Evolutionary conservation across 345 rosid genomes (phyloP).

Genomic region (Laguncularia racemosa): DNA sequence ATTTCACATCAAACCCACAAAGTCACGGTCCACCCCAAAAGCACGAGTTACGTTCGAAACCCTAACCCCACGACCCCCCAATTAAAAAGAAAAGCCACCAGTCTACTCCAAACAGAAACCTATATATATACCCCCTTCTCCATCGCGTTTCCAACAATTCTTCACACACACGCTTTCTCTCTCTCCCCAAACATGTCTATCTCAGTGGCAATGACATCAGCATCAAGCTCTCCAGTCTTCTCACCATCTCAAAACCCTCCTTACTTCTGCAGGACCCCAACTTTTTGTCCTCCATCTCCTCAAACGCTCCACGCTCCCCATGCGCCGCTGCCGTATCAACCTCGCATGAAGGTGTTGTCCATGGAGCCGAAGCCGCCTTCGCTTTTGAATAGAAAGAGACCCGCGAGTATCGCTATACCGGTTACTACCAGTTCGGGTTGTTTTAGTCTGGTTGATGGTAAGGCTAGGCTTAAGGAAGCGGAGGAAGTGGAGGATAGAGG

Average conservation of each 20-base stretch:
- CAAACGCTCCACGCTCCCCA: background rate
- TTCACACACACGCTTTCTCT: background rate
- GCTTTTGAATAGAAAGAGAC: conserved; percentile 34
- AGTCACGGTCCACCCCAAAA: too few relatives aligned
- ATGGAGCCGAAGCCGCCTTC: conserved; percentile 3
- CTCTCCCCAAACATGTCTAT: background rate
- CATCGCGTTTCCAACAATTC: background rate
- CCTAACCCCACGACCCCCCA: too few relatives aligned
- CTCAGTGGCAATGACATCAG: conserved; percentile 20
- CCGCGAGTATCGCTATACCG: conserved; percentile 29
- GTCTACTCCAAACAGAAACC: background rate
- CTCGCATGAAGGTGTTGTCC: conserved; percentile 3
- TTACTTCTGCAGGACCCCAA: conserved; percentile 17
- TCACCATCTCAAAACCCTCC: conserved; percentile 15
- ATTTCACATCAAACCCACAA: too few relatives aligned
- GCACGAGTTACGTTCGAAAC: too few relatives aligned
- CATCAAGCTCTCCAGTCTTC: conserved; percentile 30
- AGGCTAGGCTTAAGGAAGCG: conserved; percentile 11
- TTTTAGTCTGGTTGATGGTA: conserved; percentile 6
- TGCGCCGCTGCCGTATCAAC: background rate
- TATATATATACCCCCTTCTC: background rate
- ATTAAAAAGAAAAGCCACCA: too few relatives aligned
- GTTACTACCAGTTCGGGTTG: background rate
- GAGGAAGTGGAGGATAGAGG: conserved; percentile 25
- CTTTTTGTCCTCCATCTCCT: conserved; percentile 4